Evolutionary conservation across 2,329 filamentous ascomycete species (phyloP).

Genomic region (Exophiala sideris): DNA sequence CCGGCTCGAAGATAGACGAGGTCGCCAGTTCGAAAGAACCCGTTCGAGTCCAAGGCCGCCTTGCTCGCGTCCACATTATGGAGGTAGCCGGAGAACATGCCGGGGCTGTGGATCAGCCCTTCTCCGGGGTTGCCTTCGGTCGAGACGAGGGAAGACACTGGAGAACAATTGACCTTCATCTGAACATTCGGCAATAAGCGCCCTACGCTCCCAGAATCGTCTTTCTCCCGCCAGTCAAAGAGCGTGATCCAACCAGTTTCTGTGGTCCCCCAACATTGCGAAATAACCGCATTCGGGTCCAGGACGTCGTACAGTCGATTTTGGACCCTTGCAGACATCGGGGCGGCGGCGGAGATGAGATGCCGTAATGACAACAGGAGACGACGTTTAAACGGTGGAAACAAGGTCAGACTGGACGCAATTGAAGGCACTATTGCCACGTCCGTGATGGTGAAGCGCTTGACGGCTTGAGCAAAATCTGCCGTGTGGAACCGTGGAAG

Average conservation of each 20-base stretch:
- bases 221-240: constrained; percentile 36
- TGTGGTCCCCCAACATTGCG: constrained; percentile 55
- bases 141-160: background rate
- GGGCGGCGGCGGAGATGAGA: constrained; percentile 49
- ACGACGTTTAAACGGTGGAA: constrained; percentile 15
- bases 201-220: constrained; percentile 50
- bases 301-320: constrained; percentile 41
- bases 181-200: constrained; percentile 38
- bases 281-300: constrained; percentile 39
- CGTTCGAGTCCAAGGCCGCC: constrained; percentile 32
- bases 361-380: constrained; percentile 42
- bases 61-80: constrained; percentile 34
- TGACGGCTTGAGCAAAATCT: constrained; percentile 40
- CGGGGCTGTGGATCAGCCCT: constrained; percentile 39
- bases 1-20: constrained; percentile 38
- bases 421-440: constrained; percentile 49
- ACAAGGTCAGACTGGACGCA: constrained; percentile 36
- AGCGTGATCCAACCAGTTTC: constrained; percentile 43
- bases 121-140: constrained; percentile 37
- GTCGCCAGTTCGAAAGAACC: constrained; percentile 46
- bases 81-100: constrained; percentile 39
- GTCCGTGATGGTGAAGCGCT: constrained; percentile 47
- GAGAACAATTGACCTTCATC: constrained; percentile 29
- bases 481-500: constrained; percentile 45
- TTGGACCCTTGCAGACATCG: constrained; percentile 43